Percentiles rank a stretch among this genome's conserved stretches.
Evolutionary conservation across 306 rosid species (phyloP).

Genomic region (Cyclanthera cordifolia): DNA sequence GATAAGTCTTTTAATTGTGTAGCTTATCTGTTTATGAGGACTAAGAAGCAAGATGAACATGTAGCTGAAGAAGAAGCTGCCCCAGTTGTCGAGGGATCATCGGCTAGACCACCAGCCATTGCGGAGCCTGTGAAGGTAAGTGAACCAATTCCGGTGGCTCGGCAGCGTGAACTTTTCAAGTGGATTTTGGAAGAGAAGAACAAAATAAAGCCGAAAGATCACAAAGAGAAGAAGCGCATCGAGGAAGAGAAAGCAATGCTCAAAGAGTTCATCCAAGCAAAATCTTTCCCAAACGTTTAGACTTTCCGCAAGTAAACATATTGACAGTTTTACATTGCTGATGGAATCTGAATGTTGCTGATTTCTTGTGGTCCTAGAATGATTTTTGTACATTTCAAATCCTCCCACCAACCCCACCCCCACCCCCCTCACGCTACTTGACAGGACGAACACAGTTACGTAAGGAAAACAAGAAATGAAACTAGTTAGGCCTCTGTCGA

Average conservation of each 20-base stretch:
- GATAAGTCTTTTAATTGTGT: slow-evolving; percentile 21
- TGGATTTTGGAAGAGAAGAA: slow-evolving; percentile 94
- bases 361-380: background rate
- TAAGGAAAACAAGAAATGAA: background rate
- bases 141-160: slow-evolving; percentile 61
- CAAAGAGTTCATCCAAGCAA: slow-evolving; percentile 58
- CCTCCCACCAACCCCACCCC: background rate
- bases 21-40: slow-evolving; percentile 63
- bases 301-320: slow-evolving; percentile 5
- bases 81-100: slow-evolving; percentile 22
- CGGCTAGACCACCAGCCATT: slow-evolving; percentile 22
- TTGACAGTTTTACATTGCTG: background rate
- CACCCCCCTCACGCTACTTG: background rate
- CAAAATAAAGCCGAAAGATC: slow-evolving; percentile 55
- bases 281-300: slow-evolving; percentile 57
- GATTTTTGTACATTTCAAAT: background rate
- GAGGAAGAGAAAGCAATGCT: slow-evolving; percentile 90
- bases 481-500: background rate
- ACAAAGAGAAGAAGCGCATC: slow-evolving; percentile 55
- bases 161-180: slow-evolving; percentile 66
- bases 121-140: slow-evolving; percentile 33
- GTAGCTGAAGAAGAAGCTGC: slow-evolving; percentile 30
- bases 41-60: slow-evolving; percentile 48
- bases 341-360: slow-evolving; percentile 9
- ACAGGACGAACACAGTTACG: background rate